Percentiles rank a stretch among this genome's conserved stretches.
Conservation (phyloP, 257 asterid species). For the Forsythia viridissima region DNA sequence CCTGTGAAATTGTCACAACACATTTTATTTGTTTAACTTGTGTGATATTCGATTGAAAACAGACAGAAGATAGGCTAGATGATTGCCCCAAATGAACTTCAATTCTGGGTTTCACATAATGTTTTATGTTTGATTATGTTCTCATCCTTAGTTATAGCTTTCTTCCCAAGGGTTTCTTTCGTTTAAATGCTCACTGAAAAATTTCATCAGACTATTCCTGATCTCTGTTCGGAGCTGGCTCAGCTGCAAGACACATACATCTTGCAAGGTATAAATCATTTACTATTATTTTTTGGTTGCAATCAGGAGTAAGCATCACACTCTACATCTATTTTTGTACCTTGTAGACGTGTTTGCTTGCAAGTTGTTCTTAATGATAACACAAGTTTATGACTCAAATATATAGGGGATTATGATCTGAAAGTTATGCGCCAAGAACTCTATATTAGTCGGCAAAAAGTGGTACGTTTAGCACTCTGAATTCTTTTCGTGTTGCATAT, state of each 20-base stretch:
- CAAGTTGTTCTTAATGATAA: constrained; percentile 16
- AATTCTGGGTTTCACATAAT: constrained; percentile 11
- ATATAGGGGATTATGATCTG: constrained; percentile 88
- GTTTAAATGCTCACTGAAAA: constrained; percentile 27
- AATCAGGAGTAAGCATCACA: constrained; percentile 11
- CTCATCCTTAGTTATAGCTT: not conserved
- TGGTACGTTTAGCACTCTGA: constrained; percentile 52
- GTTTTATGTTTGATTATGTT: not conserved
- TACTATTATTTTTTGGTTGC: constrained; percentile 19
- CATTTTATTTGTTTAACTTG: not conserved
- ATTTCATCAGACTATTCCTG: constrained; percentile 78
- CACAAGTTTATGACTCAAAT: constrained; percentile 13
- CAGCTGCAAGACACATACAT: constrained; percentile 97
- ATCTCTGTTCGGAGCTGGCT: constrained; percentile 96
- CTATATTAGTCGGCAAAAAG: constrained; percentile 83
- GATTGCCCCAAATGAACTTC: not conserved
- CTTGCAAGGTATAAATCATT: constrained; percentile 73
- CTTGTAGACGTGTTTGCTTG: constrained; percentile 9
- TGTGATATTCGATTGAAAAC: not conserved
- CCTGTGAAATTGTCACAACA: not conserved
- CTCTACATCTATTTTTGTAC: constrained; percentile 8
- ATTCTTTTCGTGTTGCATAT: constrained; percentile 24
- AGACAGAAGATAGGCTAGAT: not conserved
- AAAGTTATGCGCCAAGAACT: constrained; percentile 99
- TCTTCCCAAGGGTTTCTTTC: not conserved